Percentiles rank a stretch among this genome's conserved stretches.
phyloP scores from a whole-genome alignment of 345 rosid genomes.

The Hypericum androsaemum region DNA sequence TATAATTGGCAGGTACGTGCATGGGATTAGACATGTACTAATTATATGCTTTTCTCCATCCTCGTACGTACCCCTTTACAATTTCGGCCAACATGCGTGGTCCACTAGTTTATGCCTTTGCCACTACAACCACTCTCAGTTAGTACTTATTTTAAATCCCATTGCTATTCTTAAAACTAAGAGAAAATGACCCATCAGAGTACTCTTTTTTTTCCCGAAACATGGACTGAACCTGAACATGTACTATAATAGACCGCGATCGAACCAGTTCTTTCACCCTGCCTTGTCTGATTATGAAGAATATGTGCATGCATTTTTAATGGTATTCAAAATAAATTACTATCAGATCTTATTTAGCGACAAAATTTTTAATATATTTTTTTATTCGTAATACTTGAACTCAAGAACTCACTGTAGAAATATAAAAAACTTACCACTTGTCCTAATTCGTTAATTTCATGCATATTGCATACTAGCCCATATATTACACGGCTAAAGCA shows the following conservation, averaged over 20 bases:
- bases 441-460: conserved; percentile 12
- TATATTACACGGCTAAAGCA: conserved; percentile 13
- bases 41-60: conserved; percentile 2
- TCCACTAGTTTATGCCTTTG: conserved; percentile 30
- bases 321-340: too few species aligned
- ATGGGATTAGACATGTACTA: background rate
- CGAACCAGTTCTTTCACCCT: too few species aligned
- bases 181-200: background rate
- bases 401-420: too few species aligned
- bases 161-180: background rate
- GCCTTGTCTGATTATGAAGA: too few species aligned
- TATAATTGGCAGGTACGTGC: background rate
- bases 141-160: conserved; percentile 11
- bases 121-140: conserved; percentile 29
- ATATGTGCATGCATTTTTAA: too few species aligned
- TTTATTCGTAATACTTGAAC: too few species aligned
- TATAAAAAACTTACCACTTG: too few species aligned
- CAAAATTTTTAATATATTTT: too few species aligned
- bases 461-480: conserved; percentile 20
- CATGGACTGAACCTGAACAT: too few species aligned
- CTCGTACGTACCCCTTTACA: background rate
- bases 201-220: too few species aligned
- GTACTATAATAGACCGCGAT: too few species aligned
- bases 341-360: too few species aligned
- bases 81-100: conserved; percentile 19